These are phyloP conservation scores for Botrytis cinerea DNA, from an alignment of 2,329 filamentous ascomycete genomes.

Conservation along the genomic window DNA sequence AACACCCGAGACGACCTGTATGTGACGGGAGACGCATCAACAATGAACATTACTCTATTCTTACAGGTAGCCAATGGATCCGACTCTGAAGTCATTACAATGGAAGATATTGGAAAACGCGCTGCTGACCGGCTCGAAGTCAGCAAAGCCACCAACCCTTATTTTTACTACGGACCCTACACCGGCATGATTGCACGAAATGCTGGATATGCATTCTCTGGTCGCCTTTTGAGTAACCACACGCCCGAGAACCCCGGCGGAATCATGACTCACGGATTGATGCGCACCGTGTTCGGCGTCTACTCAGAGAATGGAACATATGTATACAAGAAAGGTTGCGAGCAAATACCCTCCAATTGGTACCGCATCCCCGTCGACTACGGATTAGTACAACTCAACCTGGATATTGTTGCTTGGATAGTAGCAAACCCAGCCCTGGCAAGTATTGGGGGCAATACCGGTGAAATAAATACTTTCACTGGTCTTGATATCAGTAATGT, in stretches of 20 bases:
- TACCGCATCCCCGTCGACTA: background rate
- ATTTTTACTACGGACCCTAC: constrained; percentile 4
- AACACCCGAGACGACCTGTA: background rate
- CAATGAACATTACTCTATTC: background rate
- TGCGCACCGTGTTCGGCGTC: background rate
- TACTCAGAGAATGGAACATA: background rate
- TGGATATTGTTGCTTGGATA: constrained; percentile 1
- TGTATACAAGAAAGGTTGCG: background rate
- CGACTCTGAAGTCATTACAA: background rate
- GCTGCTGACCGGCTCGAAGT: background rate
- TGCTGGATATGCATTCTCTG: constrained; percentile 3
- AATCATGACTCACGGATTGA: background rate
- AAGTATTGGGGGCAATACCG: background rate
- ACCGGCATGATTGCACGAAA: constrained; percentile 3
- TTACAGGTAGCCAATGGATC: background rate
- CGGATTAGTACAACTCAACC: background rate
- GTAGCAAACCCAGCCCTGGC: background rate
- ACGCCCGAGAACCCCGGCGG: background rate
- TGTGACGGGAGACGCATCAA: background rate
- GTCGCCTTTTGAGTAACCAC: constrained; percentile 4
- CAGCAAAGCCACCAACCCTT: background rate
- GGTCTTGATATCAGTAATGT: constrained; percentile 1
- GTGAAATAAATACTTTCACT: background rate
- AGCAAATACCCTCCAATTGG: background rate
- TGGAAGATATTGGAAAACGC: background rate